Evolutionary conservation across 768 basidiomycete genomes (phyloP), one percentile per base, ranked within the genome.

Genomic region (Hemileccinum rubropunctum): DNA sequence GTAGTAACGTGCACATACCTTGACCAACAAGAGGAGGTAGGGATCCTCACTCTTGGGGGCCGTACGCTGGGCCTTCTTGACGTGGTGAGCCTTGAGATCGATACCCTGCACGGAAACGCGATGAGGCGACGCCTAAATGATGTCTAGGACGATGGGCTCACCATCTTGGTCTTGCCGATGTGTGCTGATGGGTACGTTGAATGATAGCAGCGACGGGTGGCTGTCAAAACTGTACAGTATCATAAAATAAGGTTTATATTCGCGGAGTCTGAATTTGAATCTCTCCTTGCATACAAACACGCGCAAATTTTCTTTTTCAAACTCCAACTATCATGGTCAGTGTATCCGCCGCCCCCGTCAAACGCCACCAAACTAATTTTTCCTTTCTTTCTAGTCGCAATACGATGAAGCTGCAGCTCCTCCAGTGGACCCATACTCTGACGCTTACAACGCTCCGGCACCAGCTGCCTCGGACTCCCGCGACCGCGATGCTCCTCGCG

Each of bases 21-120:
- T 98, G 75, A 98, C 97, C 56, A 99, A 86, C 65, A 98, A 82
- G 64, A 97, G 85, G 63, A 99, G 83, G 78, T 99, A 98, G 15
- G 95, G 95, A 75, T 99, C 97, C 88, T 98, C 92, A 72, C 92
- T 95, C 80, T 91, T 91, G 71, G 97, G 97, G 56, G 91, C 91
- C 61, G 89, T 88, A 58, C 97, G 86, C 67, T 83, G 77, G 62
- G 94, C 84, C 83, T 97, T 98, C 86, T 90, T 95, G 85, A 97
- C 95, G 85, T 99, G 95, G 81, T 98, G 95, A 73, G 79, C 76
- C 72, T 80, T 79, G 75, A 98, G 83, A 77, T 97, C 94, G 75
- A 97, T 95, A 86, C 93, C 94, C 94, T 91, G 69, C 13, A 34
- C 40, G 52, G 20, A 15, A 38, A 32, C 21, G 20, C 45, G 40